Percentiles rank a stretch among this genome's conserved stretches.
Conservation (phyloP, 768 basidiomycete genomes). For the Lentinula aciculospora region DNA sequence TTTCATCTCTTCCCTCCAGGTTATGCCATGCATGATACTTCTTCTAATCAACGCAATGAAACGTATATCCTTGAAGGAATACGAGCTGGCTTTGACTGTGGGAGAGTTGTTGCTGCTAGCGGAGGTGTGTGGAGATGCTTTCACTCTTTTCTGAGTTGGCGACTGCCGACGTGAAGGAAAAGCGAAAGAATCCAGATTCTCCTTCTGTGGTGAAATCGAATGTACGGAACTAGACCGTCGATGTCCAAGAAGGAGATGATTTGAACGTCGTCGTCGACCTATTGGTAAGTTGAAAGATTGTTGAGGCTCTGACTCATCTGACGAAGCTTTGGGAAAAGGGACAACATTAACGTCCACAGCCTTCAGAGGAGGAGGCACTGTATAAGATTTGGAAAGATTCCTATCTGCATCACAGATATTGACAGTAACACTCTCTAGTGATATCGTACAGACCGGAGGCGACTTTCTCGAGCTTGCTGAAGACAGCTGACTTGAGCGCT, state of each 20-base stretch:
- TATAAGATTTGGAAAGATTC: background rate
- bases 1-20: background rate
- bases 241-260: conserved; percentile 4
- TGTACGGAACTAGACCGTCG: conserved; percentile 2
- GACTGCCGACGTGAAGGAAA: background rate
- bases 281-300: background rate
- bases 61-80: conserved; percentile 2
- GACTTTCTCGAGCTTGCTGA: background rate
- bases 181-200: background rate
- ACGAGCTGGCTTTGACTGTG: background rate
- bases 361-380: background rate
- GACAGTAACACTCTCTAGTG: conserved; percentile 6
- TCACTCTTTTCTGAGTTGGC: background rate
- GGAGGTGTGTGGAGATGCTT: background rate
- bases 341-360: conserved; percentile 4
- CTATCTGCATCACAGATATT: background rate
- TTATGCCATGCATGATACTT: conserved; percentile 3
- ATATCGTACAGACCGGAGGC: conserved; percentile 5
- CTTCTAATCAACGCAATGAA: conserved; percentile 3
- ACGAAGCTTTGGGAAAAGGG: conserved; percentile 1
- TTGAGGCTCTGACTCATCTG: background rate
- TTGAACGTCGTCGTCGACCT: conserved; percentile 4
- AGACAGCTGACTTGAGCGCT: background rate
- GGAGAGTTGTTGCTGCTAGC: background rate
- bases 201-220: conserved; percentile 5